Conservation (phyloP, 352 stramenopile genomes). For the Blastocystis sp. region DNA sequence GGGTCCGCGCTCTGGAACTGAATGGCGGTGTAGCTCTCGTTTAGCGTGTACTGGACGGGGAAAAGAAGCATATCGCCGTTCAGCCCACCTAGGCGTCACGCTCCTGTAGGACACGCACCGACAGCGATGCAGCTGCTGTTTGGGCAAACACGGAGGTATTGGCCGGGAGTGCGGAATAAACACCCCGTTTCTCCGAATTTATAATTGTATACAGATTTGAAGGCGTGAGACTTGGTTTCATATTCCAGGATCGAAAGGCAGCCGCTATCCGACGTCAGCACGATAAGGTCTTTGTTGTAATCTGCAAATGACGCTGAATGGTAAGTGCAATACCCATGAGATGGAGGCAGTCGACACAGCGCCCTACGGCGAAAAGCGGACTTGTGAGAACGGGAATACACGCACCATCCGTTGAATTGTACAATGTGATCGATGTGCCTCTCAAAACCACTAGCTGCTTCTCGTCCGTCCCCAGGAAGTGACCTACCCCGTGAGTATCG, state of each 20-base stretch:
- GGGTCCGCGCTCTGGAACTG: background rate
- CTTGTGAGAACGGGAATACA: slow-evolving; percentile 3
- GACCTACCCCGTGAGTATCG: slow-evolving; percentile 4
- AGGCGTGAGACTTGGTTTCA: background rate
- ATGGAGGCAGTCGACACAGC: background rate
- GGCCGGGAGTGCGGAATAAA: slow-evolving; percentile 23
- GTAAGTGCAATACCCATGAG: background rate
- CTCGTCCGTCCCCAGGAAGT: slow-evolving; percentile 41
- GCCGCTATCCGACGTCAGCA: slow-evolving; percentile 59
- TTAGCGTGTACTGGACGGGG: slow-evolving; percentile 5
- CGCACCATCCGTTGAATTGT: slow-evolving; percentile 25
- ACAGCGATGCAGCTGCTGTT: background rate
- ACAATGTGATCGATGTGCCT: slow-evolving; percentile 28
- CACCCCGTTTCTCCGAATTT: slow-evolving; percentile 35
- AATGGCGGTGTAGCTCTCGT: background rate
- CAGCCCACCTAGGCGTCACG: background rate
- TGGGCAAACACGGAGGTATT: slow-evolving; percentile 35
- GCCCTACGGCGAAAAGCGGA: slow-evolving; percentile 21
- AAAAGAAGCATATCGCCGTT: slow-evolving; percentile 11
- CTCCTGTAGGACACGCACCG: background rate
- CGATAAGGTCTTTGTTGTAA: slow-evolving; percentile 47
- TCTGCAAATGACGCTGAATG: background rate
- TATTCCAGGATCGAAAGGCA: slow-evolving; percentile 59
- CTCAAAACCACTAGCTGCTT: slow-evolving; percentile 44
- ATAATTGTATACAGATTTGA: slow-evolving; percentile 23